Base-by-base conservation (phyloP, 352 stramenopile species). In the Phytopythium sindhum region DNA sequence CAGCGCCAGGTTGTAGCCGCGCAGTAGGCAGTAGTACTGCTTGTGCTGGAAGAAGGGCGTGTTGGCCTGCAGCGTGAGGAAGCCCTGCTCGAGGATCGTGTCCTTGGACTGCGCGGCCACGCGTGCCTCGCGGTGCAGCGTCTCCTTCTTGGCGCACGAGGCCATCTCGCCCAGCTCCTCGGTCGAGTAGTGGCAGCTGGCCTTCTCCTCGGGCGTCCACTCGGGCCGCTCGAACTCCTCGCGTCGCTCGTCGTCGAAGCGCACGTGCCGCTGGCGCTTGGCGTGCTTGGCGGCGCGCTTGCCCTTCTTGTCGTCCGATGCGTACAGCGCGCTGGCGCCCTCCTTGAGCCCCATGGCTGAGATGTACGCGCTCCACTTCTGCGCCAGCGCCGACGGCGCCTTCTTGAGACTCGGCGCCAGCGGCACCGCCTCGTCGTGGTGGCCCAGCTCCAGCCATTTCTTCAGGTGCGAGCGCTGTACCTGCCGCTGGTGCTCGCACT, bases 21-120 rank as follows among this genome's bases (percentile, higher is more conserved):
- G 68, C 26, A 92, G 67, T 17, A 92, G 67, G 47, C 81, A 92
- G 65, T 92, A 92, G 68, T 80, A 86, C 21, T 77, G 73, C 67
- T 75, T 76, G 61, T 67, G 72, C 64, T 90, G 83, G 57, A 89
- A 80, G 65, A 90, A 86, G 9, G 81, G 77, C 29, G 69, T 61
- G 57, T 78, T 72, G 42, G 74, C 69, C 1, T 77, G 79, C 29
- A 89, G 57, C 29, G 69, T 82, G 28, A 92, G 68, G 58, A 76
- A 90, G 9, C 83, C 83, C 52, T 92, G 83, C 56, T 90, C 77
- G 51, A 87, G 65, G 45, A 92, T 83, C 21, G 83, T 92, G 68
- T 85, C 53, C n/a, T 82, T 70, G 1, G 83, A 64, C 42, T 87
- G 75, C 2, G 64, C 72, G 0, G 65, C 76, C 39, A 87, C 86